Evolutionary conservation across 768 basidiomycete species (phyloP), one percentile per base, ranked within the genome.

Genomic region (Tylopilus balloui): DNA sequence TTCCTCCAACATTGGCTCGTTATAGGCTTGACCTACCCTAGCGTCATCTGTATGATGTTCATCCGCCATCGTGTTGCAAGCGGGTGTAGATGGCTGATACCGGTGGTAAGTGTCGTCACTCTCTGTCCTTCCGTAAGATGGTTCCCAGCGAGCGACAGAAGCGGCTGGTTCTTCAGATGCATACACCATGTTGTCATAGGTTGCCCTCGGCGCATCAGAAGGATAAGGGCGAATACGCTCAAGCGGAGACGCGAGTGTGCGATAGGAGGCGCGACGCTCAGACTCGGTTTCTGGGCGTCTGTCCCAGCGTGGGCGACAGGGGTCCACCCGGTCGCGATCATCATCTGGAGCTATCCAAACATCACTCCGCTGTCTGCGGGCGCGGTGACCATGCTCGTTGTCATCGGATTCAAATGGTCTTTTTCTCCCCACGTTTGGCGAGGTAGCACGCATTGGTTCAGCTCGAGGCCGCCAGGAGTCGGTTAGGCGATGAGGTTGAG

Each of bases 351-450:
- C 44, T 5, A 27, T 23, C 65, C 62, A 58, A 24, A 11, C 24
- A 52, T 64, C 54, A 25, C 23, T 50, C 29, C 67, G 62, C 13
- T 48, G 58, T 42, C 56, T 66, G 19, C 66, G 64, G 1, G 38
- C 51, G 45, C 62, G 54, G 36, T 42, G 54, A 34, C 35, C 39
- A 25, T 56, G 27, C 9, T 68, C 61, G 45, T 51, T 52, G n/a
- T 66, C 54, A 27, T 25, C 36, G 12, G 40, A 47, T 29, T 68
- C 65, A 6, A 31, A 39, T 27, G 56, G 46, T 31, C 66, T 54
- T 39, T 67, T 66, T 34, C 35, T 62, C 28, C 56, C 55, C 2
- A 27, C 20, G 10, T 20, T 45, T 4, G 62, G 59, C 3, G 59
- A 53, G 25, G 45, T 28, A 24, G 52, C 47, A 2, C 59, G 52